Percentiles rank a stretch among this genome's conserved stretches.
These are phyloP conservation scores for Daldinia concentrica DNA, from an alignment of 495 filamentous ascomycete species.

Conservation along the genomic window DNA sequence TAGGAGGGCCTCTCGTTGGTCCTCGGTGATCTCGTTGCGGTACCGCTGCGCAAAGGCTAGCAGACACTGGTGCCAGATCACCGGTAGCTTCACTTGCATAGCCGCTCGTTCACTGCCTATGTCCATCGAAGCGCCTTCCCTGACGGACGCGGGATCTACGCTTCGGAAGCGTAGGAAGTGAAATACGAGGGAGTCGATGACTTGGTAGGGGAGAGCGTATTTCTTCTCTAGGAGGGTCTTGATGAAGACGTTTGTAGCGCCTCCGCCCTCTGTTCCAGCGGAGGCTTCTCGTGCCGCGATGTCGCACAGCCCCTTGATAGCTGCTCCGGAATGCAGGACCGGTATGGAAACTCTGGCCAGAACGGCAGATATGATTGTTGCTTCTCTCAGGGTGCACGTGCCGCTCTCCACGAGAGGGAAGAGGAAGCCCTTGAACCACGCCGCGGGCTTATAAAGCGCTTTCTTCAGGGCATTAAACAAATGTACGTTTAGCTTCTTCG, in stretches of 20 bases:
- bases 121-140: constrained; percentile 56
- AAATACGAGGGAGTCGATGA: constrained; percentile 93
- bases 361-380: constrained; percentile 86
- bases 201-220: constrained; percentile 89
- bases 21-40: constrained; percentile 79
- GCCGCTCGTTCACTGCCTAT: constrained; percentile 57
- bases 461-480: constrained; percentile 93
- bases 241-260: constrained; percentile 91
- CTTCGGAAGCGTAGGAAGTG: constrained; percentile 91
- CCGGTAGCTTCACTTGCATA: constrained; percentile 72
- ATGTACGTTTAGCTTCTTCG: constrained; percentile 94
- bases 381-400: constrained; percentile 78
- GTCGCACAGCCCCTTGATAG: constrained; percentile 89
- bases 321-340: constrained; percentile 90
- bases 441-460: constrained; percentile 91
- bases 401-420: constrained; percentile 82
- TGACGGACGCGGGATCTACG: constrained; percentile 53
- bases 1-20: constrained; percentile 80
- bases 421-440: constrained; percentile 96
- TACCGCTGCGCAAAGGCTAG: constrained; percentile 94
- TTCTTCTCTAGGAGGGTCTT: constrained; percentile 92
- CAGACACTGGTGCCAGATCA: constrained; percentile 86
- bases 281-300: constrained; percentile 87
- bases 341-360: constrained; percentile 71
- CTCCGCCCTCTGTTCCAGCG: constrained; percentile 74